Base-by-base conservation (phyloP, 2,329 filamentous ascomycete species). In the Arthrobotrys sinensis region DNA sequence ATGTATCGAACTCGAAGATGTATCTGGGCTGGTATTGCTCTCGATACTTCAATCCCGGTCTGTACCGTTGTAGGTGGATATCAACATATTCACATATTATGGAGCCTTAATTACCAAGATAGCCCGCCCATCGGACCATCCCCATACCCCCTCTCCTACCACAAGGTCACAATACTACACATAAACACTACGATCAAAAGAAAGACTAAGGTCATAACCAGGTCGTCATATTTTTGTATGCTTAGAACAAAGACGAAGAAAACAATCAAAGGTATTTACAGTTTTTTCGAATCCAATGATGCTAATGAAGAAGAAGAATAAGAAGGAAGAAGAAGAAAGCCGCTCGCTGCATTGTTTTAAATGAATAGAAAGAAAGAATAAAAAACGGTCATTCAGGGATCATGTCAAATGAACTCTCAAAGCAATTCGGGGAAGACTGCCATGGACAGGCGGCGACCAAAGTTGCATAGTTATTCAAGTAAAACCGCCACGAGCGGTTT, bases 391-490 rank as follows among this genome's bases (percentile, higher is more conserved):
- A 76, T 76, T 48, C 38, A n/a, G 24, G 38, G 48, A 77, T 77
- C 73, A 77, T 77, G 6, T 77, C 73, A 77, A 77, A 77, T 77
- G 66, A 77, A 60, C 48, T 46, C 34, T 34, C 19, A 24, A 64
- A 24, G 53, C 62, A 45, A 38, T 5, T 38, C 19, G 12, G 48
- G 40, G 24, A 63, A 48, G n/a, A 24, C 28, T 16, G 46, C 43
- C 19, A 24, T 60, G 19, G 52, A 57, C 55, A 19, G 14, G 24
- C 6, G 19, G 32, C 19, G 1, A 2, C 12, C 24, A 3, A 12
- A 14, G 48, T 46, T 64, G 43, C 60, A 64, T 64, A 28, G 24
- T 28, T 28, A 28, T 36, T n/a, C 16, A 32, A 63, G 43, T 10
- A 40, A 36, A 43, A 14, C 36, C 55, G 40, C 38, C 24, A 46